A percentile compares a stretch with the other conserved stretches of the same genome.
Evolutionary conservation across 495 filamentous ascomycete genomes (phyloP).

Genomic region (Penicillium samsonianum): DNA sequence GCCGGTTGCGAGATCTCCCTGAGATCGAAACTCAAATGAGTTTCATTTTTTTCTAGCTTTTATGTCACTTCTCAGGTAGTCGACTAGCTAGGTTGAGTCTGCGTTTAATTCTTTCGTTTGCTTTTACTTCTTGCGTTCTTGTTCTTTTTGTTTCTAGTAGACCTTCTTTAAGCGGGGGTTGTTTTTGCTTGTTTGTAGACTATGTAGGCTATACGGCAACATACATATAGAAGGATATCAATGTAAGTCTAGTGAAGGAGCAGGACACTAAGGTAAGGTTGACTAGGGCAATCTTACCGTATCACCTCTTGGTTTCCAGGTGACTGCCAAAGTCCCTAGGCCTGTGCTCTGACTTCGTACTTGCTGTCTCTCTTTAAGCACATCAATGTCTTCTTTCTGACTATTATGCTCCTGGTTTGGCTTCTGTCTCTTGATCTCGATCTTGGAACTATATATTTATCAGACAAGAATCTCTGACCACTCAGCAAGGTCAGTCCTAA

Average conservation of each 20-base stretch:
- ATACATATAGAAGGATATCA: not conserved
- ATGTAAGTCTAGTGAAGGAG: not conserved
- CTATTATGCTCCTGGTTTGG: conserved; percentile 36
- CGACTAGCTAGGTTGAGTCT: not conserved
- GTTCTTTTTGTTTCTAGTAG: not conserved
- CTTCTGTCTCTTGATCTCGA: conserved; percentile 22
- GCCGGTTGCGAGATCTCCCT: not conserved
- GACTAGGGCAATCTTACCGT: not conserved
- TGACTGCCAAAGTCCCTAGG: not conserved
- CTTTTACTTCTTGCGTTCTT: not conserved
- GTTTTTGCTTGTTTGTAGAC: not conserved
- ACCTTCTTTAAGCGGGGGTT: not conserved
- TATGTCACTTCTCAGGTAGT: not conserved
- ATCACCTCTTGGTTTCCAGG: not conserved
- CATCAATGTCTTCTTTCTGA: conserved; percentile 41
- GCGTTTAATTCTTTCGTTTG: not conserved
- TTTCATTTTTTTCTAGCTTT: not conserved
- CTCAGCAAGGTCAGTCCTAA: not conserved
- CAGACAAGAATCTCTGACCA: not conserved
- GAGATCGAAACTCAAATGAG: not conserved
- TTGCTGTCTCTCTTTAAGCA: not conserved
- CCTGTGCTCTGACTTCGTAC: not conserved
- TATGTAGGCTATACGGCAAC: conserved; percentile 2
- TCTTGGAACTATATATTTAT: not conserved
- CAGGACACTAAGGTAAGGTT: not conserved